Evolutionary conservation across 1,139 yeast genomes (phyloP), one percentile per base, ranked within the genome.

Genomic region (Hemisphaericaspora lyxosophila): DNA sequence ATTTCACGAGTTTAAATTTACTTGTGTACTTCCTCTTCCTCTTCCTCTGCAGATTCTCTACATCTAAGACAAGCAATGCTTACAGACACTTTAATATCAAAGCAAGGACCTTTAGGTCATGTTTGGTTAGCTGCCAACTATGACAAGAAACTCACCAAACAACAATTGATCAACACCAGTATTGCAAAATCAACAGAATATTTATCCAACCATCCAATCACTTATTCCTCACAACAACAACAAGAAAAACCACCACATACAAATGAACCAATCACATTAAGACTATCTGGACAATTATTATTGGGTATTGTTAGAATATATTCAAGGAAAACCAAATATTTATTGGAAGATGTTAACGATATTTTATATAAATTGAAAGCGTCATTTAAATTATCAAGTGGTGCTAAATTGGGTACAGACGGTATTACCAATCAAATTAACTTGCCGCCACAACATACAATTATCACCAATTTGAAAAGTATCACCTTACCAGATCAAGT

Each of bases 121-220:
- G 92, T 88, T 12, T 90, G 97, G 97, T 73, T 90, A 39, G 97
- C 97, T 3, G 92, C 96, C 24, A 89, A 87, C 57, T 75, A 87
- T 61, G 95, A 86, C 51, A 80, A 82, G 53, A 85, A 85, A 51
- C 73, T 90, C 33, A 75, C 95, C 33, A 85, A 86, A 55, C 80
- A 78, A 42, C 92, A 89, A 55, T 73, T 85, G 35, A 65, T 88
- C 37, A 81, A 77, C 51, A 81, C 96, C 16, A 78, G 85, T 54
- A 82, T 90, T 44, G 60, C 76, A 13, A 75, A 81, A 45, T 83
- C 95, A 1, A 50, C 58, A 9, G 46, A 51, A 17, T 50, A 55
- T 7, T 45, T 46, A 31, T 28, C 41, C 23, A 39, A 39, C 26
- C 45, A 40, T 26, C 38, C 40, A 14, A 33, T 35, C 5, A 29